Conservation (phyloP, 371 early-diverging fungal species). For the Mortierella sp. region DNA sequence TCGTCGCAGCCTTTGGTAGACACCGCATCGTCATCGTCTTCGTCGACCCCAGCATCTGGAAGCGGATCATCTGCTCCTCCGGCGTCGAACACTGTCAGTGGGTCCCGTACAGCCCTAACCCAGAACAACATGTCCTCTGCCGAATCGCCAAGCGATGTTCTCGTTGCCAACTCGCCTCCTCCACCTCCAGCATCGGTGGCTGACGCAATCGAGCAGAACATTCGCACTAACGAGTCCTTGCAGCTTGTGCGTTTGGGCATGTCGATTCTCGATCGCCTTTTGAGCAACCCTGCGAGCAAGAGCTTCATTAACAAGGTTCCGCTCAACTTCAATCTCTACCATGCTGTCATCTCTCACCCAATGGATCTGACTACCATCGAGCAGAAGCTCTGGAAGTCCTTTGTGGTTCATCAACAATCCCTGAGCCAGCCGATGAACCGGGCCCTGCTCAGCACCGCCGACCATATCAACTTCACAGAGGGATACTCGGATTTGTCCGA, state of each 20-base stretch:
- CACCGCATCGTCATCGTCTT: background rate
- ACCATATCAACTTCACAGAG: slow-evolving; percentile 12
- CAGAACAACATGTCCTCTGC: background rate
- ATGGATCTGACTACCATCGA: slow-evolving; percentile 80
- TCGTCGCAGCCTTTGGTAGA: background rate
- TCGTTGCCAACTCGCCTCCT: background rate
- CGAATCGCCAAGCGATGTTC: background rate
- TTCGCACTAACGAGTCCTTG: slow-evolving; percentile 2
- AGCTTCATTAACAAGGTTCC: slow-evolving; percentile 24
- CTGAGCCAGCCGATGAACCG: background rate
- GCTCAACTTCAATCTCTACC: slow-evolving; percentile 49
- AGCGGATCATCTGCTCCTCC: background rate
- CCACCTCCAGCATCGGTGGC: background rate
- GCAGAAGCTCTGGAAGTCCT: slow-evolving; percentile 59
- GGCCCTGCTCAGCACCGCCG: background rate
- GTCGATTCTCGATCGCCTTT: slow-evolving; percentile 10
- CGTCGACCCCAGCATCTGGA: background rate
- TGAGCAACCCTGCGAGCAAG: slow-evolving; percentile 16
- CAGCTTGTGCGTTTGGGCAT: slow-evolving; percentile 18
- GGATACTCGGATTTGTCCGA: slow-evolving; percentile 61
- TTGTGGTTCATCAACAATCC: background rate
- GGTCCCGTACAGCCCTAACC: background rate
- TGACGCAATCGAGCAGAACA: background rate
- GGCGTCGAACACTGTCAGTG: background rate
- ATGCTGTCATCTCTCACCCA: slow-evolving; percentile 68